These are phyloP conservation scores for Isabelozyma rhagii DNA, from an alignment of 805 yeast species.

Conservation along the genomic window DNA sequence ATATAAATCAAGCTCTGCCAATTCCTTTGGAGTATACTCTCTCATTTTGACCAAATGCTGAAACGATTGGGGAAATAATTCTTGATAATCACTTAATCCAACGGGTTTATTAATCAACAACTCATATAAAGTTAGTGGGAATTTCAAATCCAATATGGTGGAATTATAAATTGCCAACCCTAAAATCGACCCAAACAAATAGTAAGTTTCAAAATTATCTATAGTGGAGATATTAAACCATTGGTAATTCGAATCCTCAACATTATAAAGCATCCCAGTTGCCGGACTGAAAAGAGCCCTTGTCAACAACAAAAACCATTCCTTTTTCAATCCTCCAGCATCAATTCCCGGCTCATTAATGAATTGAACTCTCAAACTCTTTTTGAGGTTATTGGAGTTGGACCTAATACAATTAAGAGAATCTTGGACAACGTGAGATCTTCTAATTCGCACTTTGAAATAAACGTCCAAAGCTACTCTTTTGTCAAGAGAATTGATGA, in stretches of 20 bases:
- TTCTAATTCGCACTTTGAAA: slow-evolving; percentile 64
- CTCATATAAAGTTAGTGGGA: slow-evolving; percentile 78
- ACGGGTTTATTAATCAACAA: slow-evolving; percentile 57
- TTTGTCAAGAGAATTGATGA: slow-evolving; percentile 66
- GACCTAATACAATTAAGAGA: slow-evolving; percentile 62
- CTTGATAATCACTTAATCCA: slow-evolving; percentile 60
- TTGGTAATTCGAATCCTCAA: slow-evolving; percentile 64
- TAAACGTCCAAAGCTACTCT: slow-evolving; percentile 62
- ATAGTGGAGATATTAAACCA: slow-evolving; percentile 68
- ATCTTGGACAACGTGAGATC: slow-evolving; percentile 67
- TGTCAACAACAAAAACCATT: slow-evolving; percentile 82
- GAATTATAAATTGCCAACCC: slow-evolving; percentile 93
- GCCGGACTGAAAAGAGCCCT: slow-evolving; percentile 66
- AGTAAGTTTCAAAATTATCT: slow-evolving; percentile 53
- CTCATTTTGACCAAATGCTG: slow-evolving; percentile 28
- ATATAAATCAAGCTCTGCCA: slow-evolving; percentile 44
- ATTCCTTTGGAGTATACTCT: slow-evolving; percentile 20
- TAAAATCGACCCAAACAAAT: slow-evolving; percentile 77
- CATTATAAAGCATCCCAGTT: slow-evolving; percentile 62
- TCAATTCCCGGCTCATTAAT: slow-evolving; percentile 89
- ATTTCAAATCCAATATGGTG: slow-evolving; percentile 73
- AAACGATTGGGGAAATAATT: slow-evolving; percentile 67
- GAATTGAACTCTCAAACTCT: slow-evolving; percentile 75
- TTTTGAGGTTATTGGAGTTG: slow-evolving; percentile 60
- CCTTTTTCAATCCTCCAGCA: slow-evolving; percentile 92